Base-by-base conservation (phyloP, 1,284 basidiomycete species). In the Coniophora puteana region DNA sequence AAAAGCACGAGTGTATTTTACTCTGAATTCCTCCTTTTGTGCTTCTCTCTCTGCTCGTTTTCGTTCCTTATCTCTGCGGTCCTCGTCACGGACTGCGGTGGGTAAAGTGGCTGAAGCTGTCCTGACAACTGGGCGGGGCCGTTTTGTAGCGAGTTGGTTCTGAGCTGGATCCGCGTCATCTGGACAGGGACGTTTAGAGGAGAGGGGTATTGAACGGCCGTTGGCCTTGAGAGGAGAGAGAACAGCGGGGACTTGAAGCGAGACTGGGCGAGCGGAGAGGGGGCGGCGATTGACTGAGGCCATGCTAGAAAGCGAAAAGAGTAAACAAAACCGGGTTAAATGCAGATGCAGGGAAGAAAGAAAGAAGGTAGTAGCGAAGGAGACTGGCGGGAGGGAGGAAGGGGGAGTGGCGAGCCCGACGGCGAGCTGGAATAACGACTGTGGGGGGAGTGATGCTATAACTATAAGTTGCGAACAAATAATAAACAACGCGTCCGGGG, bases 1-100 rank as follows among this genome's bases (percentile, higher is more conserved):
- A 63, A 97, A 95, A 13, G 85, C 88, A 43, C 80, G 78, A 41
- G 76, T 77, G 65, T 93, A 97, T 68, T 93, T 96, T 31, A 76
- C 62, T 51, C 78, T 79, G 70, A 93, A 97, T 51, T 89, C 84
- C 14, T 74, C 71, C 46, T 80, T 76, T 51, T 78, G 75, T 46
- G 71, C 66, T 51, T 84, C 79, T 27, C 78, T 72, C 47, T 79
- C 76, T 2, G 65, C 58, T 31, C 66, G 63, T 35, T 51, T 62
- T 26, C 61, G 63, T 23, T 74, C 69, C 46, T 65, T 72, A 38
- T 69, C 67, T 45, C 57, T 66, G 35, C 55, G 55, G n/a, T 65
- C 61, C 1, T 57, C 53, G n/a, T 61, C 65, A 1, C 51, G 45
- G 22, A 51, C 44, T 26, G 48, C 37, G 13, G 46, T 36, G 23